A percentile compares a stretch with the other conserved stretches of the same genome.
phyloP scores from a whole-genome alignment of 1,284 basidiomycete genomes.

The Leccinum solheimii region DNA sequence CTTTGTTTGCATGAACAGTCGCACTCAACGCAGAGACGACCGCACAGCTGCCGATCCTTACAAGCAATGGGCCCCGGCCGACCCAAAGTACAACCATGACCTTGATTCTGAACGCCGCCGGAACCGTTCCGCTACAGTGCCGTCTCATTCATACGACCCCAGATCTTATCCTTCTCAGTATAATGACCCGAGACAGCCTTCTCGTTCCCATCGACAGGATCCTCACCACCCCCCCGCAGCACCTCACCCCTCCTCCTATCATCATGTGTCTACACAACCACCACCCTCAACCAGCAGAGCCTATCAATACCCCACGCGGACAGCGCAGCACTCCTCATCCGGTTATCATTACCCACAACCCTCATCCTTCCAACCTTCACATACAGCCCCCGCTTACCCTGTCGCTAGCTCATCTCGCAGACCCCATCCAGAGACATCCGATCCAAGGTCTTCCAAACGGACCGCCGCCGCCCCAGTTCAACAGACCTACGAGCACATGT shows the following conservation, averaged over 20 bases:
- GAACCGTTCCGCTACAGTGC: constrained; percentile 33
- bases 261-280: constrained; percentile 20
- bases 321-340: constrained; percentile 30
- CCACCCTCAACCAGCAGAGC: constrained; percentile 31
- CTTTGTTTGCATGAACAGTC: constrained; percentile 31
- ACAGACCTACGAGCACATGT: constrained; percentile 25
- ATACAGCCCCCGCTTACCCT: constrained; percentile 20
- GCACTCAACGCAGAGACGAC: constrained; percentile 33
- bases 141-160: constrained; percentile 26
- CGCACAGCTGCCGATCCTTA: constrained; percentile 26
- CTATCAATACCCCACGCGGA: constrained; percentile 31
- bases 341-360: constrained; percentile 32
- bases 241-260: constrained; percentile 25
- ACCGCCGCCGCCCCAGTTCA: constrained; percentile 12
- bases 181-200: constrained; percentile 26
- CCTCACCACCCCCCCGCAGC: constrained; percentile 23
- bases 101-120: constrained; percentile 31
- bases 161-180: constrained; percentile 23
- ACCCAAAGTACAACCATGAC: constrained; percentile 24
- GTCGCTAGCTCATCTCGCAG: constrained; percentile 31
- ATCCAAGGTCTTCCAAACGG: constrained; percentile 25
- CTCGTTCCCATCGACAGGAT: constrained; percentile 31
- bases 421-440: constrained; percentile 29
- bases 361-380: constrained; percentile 26
- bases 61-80: constrained; percentile 30